A percentile compares a stretch with the other conserved stretches of the same genome.
Conservation (phyloP, 148 eudicot species). For the Vaccinium darrowii region DNA sequence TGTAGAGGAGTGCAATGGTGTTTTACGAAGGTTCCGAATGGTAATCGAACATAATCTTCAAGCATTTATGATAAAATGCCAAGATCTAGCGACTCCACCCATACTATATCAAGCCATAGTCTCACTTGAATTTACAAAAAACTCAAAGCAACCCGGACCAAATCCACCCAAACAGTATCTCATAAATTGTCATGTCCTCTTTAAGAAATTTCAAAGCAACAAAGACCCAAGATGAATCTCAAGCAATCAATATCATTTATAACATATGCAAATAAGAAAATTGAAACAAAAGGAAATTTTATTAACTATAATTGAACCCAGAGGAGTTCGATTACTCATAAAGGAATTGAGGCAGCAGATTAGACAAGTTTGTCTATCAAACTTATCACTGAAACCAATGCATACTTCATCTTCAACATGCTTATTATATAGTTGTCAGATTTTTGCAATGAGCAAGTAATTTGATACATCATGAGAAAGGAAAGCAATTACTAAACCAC, state of each 20-base stretch:
- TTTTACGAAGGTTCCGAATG: background rate
- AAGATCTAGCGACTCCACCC: background rate
- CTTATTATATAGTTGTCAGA: background rate
- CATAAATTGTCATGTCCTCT: background rate
- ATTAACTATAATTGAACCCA: background rate
- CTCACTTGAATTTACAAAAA: background rate
- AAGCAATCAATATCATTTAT: background rate
- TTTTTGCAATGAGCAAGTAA: background rate
- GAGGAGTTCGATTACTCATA: background rate
- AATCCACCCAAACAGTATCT: background rate
- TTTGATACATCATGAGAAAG: background rate
- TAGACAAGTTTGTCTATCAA: background rate
- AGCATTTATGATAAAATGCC: background rate
- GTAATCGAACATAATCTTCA: background rate
- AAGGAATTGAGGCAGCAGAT: background rate
- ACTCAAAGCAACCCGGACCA: background rate
- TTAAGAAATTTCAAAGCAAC: background rate
- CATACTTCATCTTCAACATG: background rate
- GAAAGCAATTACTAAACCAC: constrained; percentile 18
- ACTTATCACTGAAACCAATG: background rate
- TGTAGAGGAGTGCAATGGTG: background rate
- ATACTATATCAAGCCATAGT: background rate
- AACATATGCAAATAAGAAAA: background rate
- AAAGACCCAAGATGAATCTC: background rate
- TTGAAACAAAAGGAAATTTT: background rate